Base-by-base conservation (phyloP, 805 yeast genomes). In the Grigorovia transvaalensis region DNA sequence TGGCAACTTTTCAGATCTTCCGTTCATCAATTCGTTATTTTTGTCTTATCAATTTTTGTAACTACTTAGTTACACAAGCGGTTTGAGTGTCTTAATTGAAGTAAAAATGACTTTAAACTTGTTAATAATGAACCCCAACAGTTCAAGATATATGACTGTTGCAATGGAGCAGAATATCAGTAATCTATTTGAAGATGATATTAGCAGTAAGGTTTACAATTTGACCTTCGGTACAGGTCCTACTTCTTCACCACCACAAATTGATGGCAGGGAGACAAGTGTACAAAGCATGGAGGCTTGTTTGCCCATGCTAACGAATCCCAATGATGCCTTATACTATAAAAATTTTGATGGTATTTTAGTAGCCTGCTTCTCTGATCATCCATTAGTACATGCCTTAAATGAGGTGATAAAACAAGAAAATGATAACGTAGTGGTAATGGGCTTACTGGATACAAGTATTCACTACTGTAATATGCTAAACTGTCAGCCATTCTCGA, bases 1-100 rank as follows among this genome's bases (percentile, higher is more conserved):
- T 23, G 27, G 27, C 27, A 23, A 23, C 3, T 23, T 23, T 23
- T 23, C 27, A 4, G 27, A 23, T 4, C 27, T 23, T 23, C 6
- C 6, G 27, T 23, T 23, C 6, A 23, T 23, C 27, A 80, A 57
- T 85, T 82, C 67, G 6, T 33, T 33, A 5, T 33, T 13, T 61
- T 60, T 23, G 9, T 4, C 18, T 18, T 12, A 12, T 9, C 29
- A 44, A 44, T 38, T 33, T 18, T 18, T 2, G 4, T 15, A 38
- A 41, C 44, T 20, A 27, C 17, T 23, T 17, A 2, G n/a, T 9
- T 7, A 27, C 38, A 23, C 27, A 23, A 23, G 27, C 6, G 27
- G 27, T 6, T 23, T 23, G 3, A 23, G 27, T 23, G 27, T 23
- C 27, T 23, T 33, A 33, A 33, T 11, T 33, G 15, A 5, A 33